Evolutionary conservation across 768 basidiomycete species (phyloP).

Genomic region (Podaxis rugospora): DNA sequence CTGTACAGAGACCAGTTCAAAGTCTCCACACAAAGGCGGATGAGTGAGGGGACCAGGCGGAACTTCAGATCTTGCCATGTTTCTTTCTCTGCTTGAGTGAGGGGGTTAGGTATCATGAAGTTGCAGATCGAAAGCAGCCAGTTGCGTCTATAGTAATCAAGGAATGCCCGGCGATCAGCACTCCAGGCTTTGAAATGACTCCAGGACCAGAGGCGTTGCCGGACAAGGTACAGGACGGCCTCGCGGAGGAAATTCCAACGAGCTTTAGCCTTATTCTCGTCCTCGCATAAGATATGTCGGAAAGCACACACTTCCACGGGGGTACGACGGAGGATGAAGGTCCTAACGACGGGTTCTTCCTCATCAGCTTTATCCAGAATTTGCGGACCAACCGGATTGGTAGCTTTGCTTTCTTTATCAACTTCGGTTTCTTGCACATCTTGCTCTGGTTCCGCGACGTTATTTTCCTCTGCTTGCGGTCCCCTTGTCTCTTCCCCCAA

Average conservation of each 20-base stretch:
- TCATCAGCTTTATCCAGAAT: neutral
- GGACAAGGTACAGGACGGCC: conserved; percentile 7
- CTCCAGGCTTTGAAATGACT: conserved; percentile 20
- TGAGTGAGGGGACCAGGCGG: conserved; percentile 28
- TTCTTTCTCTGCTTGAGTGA: conserved; percentile 21
- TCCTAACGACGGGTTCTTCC: neutral
- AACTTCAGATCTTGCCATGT: conserved; percentile 27
- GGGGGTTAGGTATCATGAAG: conserved; percentile 22
- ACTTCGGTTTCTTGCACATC: neutral
- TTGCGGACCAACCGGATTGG: too few species aligned
- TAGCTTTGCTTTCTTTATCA: neutral
- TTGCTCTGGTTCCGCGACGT: neutral
- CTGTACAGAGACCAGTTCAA: conserved; percentile 31
- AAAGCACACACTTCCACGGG: conserved; percentile 17
- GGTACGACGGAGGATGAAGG: neutral
- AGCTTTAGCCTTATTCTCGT: conserved; percentile 15
- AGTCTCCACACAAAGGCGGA: conserved; percentile 29
- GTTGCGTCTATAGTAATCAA: conserved; percentile 25
- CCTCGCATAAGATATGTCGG: conserved; percentile 22
- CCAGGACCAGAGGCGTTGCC: neutral
- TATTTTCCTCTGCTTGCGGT: neutral
- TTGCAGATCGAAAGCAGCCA: conserved; percentile 23
- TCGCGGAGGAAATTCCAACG: conserved; percentile 14
- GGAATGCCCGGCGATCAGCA: conserved; percentile 25
- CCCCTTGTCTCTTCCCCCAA: neutral